Evolutionary conservation across 2,329 filamentous ascomycete species (phyloP), one percentile per base, ranked within the genome.

Genomic region (Periconia digitata): DNA sequence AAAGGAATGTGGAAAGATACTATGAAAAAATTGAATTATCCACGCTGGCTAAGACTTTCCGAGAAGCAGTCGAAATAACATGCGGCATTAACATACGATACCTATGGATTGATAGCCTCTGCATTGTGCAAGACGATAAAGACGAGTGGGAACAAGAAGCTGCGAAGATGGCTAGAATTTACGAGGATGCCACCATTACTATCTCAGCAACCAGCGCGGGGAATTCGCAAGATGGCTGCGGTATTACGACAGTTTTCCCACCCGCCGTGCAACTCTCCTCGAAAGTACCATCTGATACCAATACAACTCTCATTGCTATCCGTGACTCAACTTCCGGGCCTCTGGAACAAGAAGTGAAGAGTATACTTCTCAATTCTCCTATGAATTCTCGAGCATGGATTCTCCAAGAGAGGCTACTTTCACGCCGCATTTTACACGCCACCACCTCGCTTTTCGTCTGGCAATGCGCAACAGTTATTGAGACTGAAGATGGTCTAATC

Each of bases 101-200:
- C 44, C 40, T 57, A 1, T 57, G 54, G 54, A 53, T 55, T 20
- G 54, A 57, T 17, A 46, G 46, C 1, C 22, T 57, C 1, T 57
- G 53, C 20, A 55, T 57, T 13, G 34, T 57, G 10, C 52, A 49
- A 35, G 35, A 29, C 3, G 34, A 48, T 20, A 24, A 38, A 7
- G 43, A 18, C 1, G 59, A 62, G 32, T 58, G 48, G 42, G 15
- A 45, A 6, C 29, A 35, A 23, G 51, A 62, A 42, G 37, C 49
- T 8, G 20, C 10, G 5, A 29, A 39, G 12, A 62, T 59, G 56
- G 52, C 37, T 5, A n/a, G 35, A 13, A 44, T 55, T n/a, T 44
- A 36, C 32, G 20, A 32, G 17, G 42, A 15, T 15, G 42, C 42
- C 8, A n/a, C n/a, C 3, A 29, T 44, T 10, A 44, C 42, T 3